Evolutionary conservation across 108 stramenopile species (phyloP), one percentile per base, ranked within the genome.

Genomic region (Mediolabrus comicus): DNA sequence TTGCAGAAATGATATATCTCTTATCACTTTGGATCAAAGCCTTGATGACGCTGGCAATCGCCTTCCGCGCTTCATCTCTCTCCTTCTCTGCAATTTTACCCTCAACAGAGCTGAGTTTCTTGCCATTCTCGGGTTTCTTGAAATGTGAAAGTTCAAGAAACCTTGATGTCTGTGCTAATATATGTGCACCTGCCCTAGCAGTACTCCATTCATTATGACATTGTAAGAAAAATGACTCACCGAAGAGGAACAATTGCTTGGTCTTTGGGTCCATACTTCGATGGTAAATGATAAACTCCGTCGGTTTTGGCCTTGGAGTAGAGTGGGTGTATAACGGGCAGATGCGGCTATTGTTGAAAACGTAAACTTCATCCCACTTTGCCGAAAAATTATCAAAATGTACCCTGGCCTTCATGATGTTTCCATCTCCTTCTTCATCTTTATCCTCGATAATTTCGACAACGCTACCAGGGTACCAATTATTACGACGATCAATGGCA

Each of bases 331-430:
- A 95, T 39, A 95, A 64, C 59, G 94, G 91, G 39, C 74, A 79
- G 9, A 95, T 86, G 30, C 79, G 71, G 14, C 90, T 87, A 36
- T 85, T 83, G 3, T 84, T 79, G 14, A 95, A 86, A 1, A 81
- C 69, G 71, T 95, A 97, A 26, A 64, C 77, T 71, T 96, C 95
- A 68, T 97, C 97, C 97, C 96, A 97, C 74, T 91, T 94, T n/a
- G 81, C 58, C 7, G 87, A 79, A 77, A 92, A 97, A 51, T 87
- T 84, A 72, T 98, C 98, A 67, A 97, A 98, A 81, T 97, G 97
- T 33, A 98, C 82, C 39, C 73, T 78, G 53, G 92, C 89, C 66
- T 87, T 88, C 22, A 41, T 82, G 60, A 54, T 51, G n/a, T 65
- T 17, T 36, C 53, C 56, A 29, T 38, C 62, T 29, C 31, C 72